These are phyloP conservation scores for Fusarium odoratissimum DNA, from an alignment of 2,329 filamentous ascomycete species.

Conservation along the genomic window DNA sequence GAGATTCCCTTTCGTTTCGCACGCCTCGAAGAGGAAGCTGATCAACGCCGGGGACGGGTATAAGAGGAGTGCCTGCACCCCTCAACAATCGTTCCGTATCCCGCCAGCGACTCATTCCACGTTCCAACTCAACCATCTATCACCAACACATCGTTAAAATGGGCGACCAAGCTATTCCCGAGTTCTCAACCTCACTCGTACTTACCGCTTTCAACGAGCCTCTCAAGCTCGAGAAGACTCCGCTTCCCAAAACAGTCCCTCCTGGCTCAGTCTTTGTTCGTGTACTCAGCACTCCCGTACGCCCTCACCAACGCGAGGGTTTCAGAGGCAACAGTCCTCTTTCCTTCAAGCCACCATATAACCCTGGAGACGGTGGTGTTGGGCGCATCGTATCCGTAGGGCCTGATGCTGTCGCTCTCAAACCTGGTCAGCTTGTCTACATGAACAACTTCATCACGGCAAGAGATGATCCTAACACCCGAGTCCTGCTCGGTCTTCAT, in stretches of 20 bases:
- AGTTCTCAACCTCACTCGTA: constrained; percentile 6
- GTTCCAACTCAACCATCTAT: rapidly evolving
- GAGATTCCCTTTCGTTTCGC: too few species aligned
- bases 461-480: constrained; percentile 19
- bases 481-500: constrained; percentile 22
- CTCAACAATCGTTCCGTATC: not conserved
- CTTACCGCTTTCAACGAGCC: constrained; percentile 25
- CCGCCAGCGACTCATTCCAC: not conserved
- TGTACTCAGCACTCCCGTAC: constrained; percentile 22
- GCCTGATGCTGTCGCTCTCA: constrained; percentile 7
- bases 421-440: constrained; percentile 27
- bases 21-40: not conserved
- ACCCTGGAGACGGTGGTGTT: constrained; percentile 1
- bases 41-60: not conserved
- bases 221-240: constrained; percentile 6
- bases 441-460: constrained; percentile 22
- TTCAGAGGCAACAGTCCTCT: constrained; percentile 26
- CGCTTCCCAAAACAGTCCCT: not conserved
- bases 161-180: not conserved
- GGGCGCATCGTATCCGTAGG: constrained; percentile 26
- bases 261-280: constrained; percentile 26
- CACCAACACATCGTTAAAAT: not conserved
- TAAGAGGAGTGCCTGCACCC: not conserved
- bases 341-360: constrained; percentile 5
- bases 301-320: constrained; percentile 18